phyloP scores from a whole-genome alignment of 805 yeast species.

The Kregervanrija delftensis region DNA sequence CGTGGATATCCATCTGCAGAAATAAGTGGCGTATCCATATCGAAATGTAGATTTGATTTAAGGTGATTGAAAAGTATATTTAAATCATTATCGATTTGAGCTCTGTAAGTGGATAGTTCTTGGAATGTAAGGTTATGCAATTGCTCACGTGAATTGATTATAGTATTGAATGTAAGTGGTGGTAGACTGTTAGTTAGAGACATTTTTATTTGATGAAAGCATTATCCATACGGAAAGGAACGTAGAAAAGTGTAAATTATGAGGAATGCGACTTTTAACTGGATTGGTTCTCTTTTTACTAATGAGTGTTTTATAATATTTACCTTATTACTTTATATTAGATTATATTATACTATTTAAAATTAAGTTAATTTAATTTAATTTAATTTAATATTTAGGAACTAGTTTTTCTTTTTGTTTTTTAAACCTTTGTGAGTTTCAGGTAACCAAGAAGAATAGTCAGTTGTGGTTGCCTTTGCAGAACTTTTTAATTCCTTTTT shows the following conservation, averaged over 20 bases:
- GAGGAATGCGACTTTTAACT: too few relatives aligned
- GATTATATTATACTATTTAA: too few relatives aligned
- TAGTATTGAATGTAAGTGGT: neutral
- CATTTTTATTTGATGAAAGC: neutral
- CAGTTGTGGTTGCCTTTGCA: slow-evolving; percentile 16
- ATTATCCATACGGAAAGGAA: too few relatives aligned
- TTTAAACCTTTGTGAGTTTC: slow-evolving; percentile 35
- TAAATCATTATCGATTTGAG: slow-evolving; percentile 35
- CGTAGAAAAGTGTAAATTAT: too few relatives aligned
- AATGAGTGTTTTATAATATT: too few relatives aligned
- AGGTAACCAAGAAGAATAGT: slow-evolving; percentile 54
- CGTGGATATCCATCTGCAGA: slow-evolving; percentile 82
- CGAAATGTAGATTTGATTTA: slow-evolving; percentile 22
- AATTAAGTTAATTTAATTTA: too few relatives aligned
- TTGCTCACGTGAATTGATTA: slow-evolving; percentile 2
- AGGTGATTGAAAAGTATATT: slow-evolving; percentile 37
- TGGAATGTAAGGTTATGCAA: slow-evolving; percentile 3
- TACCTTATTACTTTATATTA: too few relatives aligned
- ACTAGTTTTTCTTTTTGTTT: neutral
- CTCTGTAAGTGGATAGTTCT: neutral
- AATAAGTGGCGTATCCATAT: slow-evolving; percentile 59
- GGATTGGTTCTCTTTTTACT: too few relatives aligned
- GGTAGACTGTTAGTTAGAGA: slow-evolving; percentile 4
- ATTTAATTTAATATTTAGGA: neutral
- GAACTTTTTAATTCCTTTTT: slow-evolving; percentile 5